phyloP scores from a whole-genome alignment of 2,329 filamentous ascomycete species.

The Neonectria hederae region DNA sequence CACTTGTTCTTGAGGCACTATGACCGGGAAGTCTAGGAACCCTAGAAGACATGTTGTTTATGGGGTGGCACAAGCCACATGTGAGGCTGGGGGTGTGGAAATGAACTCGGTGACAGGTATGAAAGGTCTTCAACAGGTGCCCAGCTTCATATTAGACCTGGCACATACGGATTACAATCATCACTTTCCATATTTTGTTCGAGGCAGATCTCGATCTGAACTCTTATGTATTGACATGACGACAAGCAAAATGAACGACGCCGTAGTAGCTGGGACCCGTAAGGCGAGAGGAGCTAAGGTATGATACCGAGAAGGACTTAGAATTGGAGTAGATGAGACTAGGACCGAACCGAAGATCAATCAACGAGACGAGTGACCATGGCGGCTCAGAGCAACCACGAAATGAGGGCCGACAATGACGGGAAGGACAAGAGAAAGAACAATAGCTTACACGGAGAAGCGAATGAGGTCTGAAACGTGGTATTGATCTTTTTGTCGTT shows the following conservation, averaged over 20 bases:
- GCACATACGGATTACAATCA: not conserved
- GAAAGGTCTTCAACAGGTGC: not conserved
- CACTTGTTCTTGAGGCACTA: slow-evolving; percentile 8
- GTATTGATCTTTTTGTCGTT: not conserved
- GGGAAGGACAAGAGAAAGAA: slow-evolving; percentile 4
- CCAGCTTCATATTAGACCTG: not conserved
- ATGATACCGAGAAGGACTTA: slow-evolving; percentile 11
- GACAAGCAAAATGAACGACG: slow-evolving; percentile 53
- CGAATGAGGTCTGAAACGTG: not conserved
- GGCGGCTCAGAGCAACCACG: slow-evolving; percentile 48
- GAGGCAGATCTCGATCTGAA: not conserved
- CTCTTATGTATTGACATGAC: slow-evolving; percentile 13
- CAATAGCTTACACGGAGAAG: slow-evolving; percentile 4
- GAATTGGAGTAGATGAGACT: not conserved
- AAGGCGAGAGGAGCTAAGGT: slow-evolving; percentile 54
- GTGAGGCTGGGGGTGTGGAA: slow-evolving; percentile 20
- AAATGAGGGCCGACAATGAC: slow-evolving; percentile 13
- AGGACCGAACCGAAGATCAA: slow-evolving; percentile 43
- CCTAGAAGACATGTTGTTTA: not conserved
- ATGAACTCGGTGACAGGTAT: slow-evolving; percentile 5
- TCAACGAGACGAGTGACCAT: slow-evolving; percentile 49
- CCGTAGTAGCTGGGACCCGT: slow-evolving; percentile 53
- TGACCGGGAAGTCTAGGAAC: not conserved
- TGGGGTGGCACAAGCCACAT: slow-evolving; percentile 12
- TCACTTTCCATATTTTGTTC: not conserved